Conservation (phyloP, 345 rosid genomes). For the rapeseed (Brassica napus) region DNA sequence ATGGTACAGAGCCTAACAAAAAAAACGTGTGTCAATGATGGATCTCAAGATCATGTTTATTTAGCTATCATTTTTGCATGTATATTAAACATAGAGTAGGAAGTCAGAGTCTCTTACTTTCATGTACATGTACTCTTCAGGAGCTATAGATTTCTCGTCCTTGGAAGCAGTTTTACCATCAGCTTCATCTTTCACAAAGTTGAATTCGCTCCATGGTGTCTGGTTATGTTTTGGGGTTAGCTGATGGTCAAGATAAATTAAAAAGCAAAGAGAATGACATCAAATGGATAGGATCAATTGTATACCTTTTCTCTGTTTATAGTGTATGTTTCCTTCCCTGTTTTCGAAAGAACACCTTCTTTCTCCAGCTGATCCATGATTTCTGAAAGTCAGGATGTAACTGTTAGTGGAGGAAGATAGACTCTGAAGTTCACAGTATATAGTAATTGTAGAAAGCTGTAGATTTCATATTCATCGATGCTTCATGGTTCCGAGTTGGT, state of each 20-base stretch:
- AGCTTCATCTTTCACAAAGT: slow-evolving; percentile 72
- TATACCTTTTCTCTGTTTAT: slow-evolving; percentile 63
- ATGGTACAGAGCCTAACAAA: slow-evolving; percentile 65
- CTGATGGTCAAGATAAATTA: background rate
- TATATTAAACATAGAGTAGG: slow-evolving; percentile 7
- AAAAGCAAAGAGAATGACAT: background rate
- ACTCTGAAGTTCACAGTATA: slow-evolving; percentile 12
- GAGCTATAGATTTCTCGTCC: slow-evolving; percentile 47
- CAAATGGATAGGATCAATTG: background rate
- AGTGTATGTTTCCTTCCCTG: slow-evolving; percentile 63
- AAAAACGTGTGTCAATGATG: background rate
- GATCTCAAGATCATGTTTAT: background rate
- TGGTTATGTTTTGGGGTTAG: slow-evolving; percentile 21
- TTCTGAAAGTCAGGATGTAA: slow-evolving; percentile 51
- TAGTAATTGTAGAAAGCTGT: background rate
- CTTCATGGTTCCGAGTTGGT: background rate
- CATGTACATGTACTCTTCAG: slow-evolving; percentile 67
- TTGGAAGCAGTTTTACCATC: slow-evolving; percentile 43
- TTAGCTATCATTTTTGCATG: background rate
- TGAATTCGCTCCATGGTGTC: slow-evolving; percentile 59
- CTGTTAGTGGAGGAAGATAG: slow-evolving; percentile 19
- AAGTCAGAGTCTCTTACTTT: slow-evolving; percentile 52
- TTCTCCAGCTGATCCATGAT: slow-evolving; percentile 77
- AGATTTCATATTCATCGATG: slow-evolving; percentile 9
- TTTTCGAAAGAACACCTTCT: slow-evolving; percentile 61